These are phyloP conservation scores for Aurifilum marmelostoma DNA, from an alignment of 2,329 filamentous ascomycete genomes.

Conservation along the genomic window DNA sequence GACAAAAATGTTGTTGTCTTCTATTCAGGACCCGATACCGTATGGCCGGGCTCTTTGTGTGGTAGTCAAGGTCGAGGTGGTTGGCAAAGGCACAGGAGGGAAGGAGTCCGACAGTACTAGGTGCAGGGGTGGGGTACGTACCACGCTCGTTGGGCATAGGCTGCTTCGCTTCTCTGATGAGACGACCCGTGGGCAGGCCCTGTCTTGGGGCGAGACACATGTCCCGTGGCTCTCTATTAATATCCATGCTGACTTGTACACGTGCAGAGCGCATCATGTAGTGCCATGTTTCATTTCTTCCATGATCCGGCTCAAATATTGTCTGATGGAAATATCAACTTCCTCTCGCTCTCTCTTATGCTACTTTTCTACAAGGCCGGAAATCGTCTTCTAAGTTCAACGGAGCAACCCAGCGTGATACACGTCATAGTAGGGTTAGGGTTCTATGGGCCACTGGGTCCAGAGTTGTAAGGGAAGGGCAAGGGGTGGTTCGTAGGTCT, in stretches of 20 bases:
- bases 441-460: neutral
- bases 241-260: slow-evolving; percentile 13
- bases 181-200: slow-evolving; percentile 4
- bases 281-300: too few species aligned
- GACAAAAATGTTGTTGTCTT: neutral
- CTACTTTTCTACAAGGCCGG: too few species aligned
- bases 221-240: slow-evolving; percentile 1
- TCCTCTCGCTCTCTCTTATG: too few species aligned
- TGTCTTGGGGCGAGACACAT: slow-evolving; percentile 7
- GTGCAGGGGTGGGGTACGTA: neutral
- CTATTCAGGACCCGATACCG: slow-evolving; percentile 27
- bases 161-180: neutral
- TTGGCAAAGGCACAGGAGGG: slow-evolving; percentile 4
- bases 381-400: neutral
- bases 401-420: neutral
- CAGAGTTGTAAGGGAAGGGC: neutral
- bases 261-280: too few species aligned
- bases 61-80: slow-evolving; percentile 1
- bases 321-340: neutral
- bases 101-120: neutral
- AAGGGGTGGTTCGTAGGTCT: neutral
- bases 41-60: slow-evolving; percentile 8
- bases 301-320: too few species aligned
- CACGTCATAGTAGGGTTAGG: neutral
- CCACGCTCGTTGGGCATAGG: neutral